Evolutionary conservation across 1,284 basidiomycete species (phyloP).

Genomic region (Laetiporus sulphureus): DNA sequence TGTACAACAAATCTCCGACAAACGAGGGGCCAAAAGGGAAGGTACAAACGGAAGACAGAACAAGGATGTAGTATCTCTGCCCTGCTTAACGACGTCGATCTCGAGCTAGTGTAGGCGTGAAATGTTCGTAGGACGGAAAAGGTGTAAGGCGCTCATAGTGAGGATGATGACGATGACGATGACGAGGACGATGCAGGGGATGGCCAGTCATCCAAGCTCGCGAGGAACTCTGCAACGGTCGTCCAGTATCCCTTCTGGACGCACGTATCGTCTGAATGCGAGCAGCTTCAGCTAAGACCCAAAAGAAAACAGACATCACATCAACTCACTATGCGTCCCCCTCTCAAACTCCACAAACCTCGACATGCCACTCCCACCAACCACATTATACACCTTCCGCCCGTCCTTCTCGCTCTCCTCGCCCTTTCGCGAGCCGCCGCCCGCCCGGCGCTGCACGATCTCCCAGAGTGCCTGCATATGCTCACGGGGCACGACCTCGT

Average conservation of each 20-base stretch:
- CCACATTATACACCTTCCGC: conserved; percentile 8
- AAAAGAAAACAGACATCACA: not conserved
- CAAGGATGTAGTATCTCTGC: too few relatives aligned
- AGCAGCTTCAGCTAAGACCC: not conserved
- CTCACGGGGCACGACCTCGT: conserved; percentile 80
- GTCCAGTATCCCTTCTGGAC: conserved; percentile 30
- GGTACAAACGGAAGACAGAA: too few relatives aligned
- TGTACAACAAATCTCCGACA: too few relatives aligned
- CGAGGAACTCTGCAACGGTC: conserved; percentile 24
- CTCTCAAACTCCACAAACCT: conserved; percentile 22
- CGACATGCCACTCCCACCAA: conserved; percentile 13
- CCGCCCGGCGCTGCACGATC: conserved; percentile 42
- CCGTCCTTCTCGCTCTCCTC: conserved; percentile 1
- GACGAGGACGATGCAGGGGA: not conserved
- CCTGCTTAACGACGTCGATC: too few relatives aligned
- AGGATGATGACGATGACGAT: too few relatives aligned
- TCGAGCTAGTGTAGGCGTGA: too few relatives aligned
- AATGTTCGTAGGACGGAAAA: too few relatives aligned
- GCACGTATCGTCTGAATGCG: conserved; percentile 29
- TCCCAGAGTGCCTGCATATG: conserved; percentile 83
- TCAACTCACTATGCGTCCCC: conserved; percentile 25
- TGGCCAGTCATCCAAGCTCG: conserved; percentile 6
- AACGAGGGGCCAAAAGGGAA: too few relatives aligned
- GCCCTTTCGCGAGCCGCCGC: conserved; percentile 1
- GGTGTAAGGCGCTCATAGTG: too few relatives aligned